A percentile compares a stretch with the other conserved stretches of the same genome.
These are phyloP conservation scores for Porodaedalea pini DNA, from an alignment of 1,284 basidiomycete species.

Conservation along the genomic window DNA sequence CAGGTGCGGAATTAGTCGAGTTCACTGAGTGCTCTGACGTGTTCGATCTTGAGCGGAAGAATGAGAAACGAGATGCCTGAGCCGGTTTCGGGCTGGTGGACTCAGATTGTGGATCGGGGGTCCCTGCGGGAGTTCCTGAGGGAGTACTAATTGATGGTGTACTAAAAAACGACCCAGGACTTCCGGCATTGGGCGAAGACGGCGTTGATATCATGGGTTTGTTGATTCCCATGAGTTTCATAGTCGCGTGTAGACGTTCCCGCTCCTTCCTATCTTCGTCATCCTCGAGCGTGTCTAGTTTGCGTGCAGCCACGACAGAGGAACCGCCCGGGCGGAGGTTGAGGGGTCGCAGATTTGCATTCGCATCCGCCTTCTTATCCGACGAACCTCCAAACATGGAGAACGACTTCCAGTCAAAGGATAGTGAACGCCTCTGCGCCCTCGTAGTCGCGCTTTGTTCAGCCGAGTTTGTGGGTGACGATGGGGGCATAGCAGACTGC, in stretches of 20 bases:
- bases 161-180: conserved; percentile 2
- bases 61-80: conserved; percentile 55
- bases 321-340: conserved; percentile 63
- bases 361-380: conserved; percentile 57
- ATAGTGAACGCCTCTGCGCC: conserved; percentile 66
- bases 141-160: conserved; percentile 33
- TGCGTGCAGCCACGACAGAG: conserved; percentile 59
- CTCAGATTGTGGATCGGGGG: conserved; percentile 27
- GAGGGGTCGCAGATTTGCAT: conserved; percentile 60
- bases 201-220: conserved; percentile 41
- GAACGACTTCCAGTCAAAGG: conserved; percentile 77
- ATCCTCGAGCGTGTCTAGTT: conserved; percentile 78
- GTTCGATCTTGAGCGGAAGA: conserved; percentile 55
- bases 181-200: conserved; percentile 36
- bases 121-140: conserved; percentile 26
- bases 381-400: conserved; percentile 54
- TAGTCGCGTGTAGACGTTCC: conserved; percentile 79
- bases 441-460: conserved; percentile 35
- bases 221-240: conserved; percentile 91
- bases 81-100: conserved; percentile 27
- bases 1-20: conserved; percentile 36
- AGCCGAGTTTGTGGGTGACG: conserved; percentile 21
- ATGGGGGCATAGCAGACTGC: background rate
- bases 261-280: conserved; percentile 84
- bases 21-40: conserved; percentile 41